Evolutionary conservation across 1,284 basidiomycete genomes (phyloP).

Genomic region (Boletus sp.): DNA sequence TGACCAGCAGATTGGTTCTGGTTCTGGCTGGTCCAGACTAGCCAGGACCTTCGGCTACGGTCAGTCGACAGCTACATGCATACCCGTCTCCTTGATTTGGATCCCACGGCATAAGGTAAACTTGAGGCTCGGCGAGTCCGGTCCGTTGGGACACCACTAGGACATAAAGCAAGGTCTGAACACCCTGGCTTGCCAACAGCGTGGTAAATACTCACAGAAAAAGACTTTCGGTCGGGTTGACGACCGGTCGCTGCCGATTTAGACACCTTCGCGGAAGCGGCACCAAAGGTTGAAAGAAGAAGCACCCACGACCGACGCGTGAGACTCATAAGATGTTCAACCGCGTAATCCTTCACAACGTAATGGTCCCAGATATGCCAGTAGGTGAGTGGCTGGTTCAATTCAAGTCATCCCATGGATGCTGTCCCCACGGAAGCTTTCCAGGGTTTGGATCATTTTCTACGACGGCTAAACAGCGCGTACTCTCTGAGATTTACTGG

Average conservation of each 20-base stretch:
- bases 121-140: too few species aligned
- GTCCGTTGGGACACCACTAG: too few species aligned
- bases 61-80: too few species aligned
- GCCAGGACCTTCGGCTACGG: too few species aligned
- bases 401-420: background rate
- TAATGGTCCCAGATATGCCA: background rate
- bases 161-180: too few species aligned
- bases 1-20: too few species aligned
- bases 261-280: slow-evolving; percentile 2
- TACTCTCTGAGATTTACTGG: background rate
- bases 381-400: background rate
- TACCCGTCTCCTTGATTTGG: too few species aligned
- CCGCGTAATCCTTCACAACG: background rate
- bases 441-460: background rate
- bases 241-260: slow-evolving; percentile 8
- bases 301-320: background rate
- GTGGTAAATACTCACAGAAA: background rate
- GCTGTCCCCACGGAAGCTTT: background rate
- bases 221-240: slow-evolving; percentile 5
- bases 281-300: slow-evolving; percentile 8
- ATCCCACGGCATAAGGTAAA: too few species aligned
- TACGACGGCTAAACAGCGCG: background rate
- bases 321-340: too few species aligned
- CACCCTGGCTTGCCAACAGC: too few species aligned
- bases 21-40: too few species aligned